Conservation (phyloP, 768 basidiomycete genomes). For the Plicaturopsis crispa region DNA sequence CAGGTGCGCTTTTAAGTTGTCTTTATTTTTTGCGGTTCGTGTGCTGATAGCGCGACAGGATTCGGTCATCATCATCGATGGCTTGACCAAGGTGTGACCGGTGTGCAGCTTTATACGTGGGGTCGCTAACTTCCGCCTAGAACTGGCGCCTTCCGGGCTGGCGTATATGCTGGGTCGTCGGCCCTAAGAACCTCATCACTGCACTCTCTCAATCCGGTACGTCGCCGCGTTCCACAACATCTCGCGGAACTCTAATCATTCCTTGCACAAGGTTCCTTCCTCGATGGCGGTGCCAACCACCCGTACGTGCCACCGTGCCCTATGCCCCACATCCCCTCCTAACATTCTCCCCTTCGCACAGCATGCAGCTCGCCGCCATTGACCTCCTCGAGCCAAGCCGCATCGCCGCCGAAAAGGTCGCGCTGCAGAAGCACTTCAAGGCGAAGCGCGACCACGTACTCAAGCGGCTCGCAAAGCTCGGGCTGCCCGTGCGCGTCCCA, state of each 20-base stretch:
- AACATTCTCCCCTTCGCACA: constrained; percentile 17
- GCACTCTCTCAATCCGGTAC: constrained; percentile 85
- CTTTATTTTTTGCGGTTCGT: neutral
- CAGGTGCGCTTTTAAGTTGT: constrained; percentile 28
- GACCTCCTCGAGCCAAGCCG: constrained; percentile 68
- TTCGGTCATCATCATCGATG: constrained; percentile 80
- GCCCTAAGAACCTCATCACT: constrained; percentile 81
- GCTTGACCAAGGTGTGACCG: constrained; percentile 52
- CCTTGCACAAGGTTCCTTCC: constrained; percentile 55
- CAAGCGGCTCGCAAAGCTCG: constrained; percentile 67
- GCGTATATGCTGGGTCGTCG: constrained; percentile 91
- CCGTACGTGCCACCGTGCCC: constrained; percentile 44
- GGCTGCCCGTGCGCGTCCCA: constrained; percentile 68
- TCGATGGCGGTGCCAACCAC: constrained; percentile 93
- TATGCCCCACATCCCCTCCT: neutral
- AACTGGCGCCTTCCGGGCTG: constrained; percentile 95
- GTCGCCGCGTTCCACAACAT: constrained; percentile 7
- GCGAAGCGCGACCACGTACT: constrained; percentile 88
- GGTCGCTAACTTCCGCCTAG: constrained; percentile 28
- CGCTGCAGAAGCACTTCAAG: constrained; percentile 88
- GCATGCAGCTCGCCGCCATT: constrained; percentile 84
- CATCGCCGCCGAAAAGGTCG: constrained; percentile 69
- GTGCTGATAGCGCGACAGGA: constrained; percentile 34
- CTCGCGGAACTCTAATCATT: neutral
- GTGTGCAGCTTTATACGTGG: neutral